phyloP scores from a whole-genome alignment of 1,284 basidiomycete genomes.

The Trichosporon coremiiforme region DNA sequence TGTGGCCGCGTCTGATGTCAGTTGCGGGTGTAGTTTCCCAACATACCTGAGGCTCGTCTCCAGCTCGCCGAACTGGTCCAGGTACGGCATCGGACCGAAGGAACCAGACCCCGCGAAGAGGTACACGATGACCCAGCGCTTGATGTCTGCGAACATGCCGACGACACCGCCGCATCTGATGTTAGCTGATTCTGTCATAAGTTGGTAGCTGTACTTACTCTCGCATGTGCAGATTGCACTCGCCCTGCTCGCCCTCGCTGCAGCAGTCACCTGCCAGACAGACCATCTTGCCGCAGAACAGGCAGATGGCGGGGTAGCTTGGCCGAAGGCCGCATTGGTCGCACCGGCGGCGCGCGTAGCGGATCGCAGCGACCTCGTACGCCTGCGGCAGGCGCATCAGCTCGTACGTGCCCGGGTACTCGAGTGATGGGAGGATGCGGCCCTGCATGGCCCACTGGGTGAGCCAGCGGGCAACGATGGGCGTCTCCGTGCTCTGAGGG shows the following conservation, averaged over 20 bases:
- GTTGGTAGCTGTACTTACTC: conserved; percentile 66
- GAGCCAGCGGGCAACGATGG: conserved; percentile 54
- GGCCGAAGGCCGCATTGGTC: conserved; percentile 77
- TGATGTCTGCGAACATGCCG: conserved; percentile 89
- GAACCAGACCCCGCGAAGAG: conserved; percentile 86
- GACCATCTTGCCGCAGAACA: conserved; percentile 83
- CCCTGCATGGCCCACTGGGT: conserved; percentile 54
- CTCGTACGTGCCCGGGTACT: conserved; percentile 83
- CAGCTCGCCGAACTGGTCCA: conserved; percentile 92
- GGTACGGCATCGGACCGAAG: conserved; percentile 85
- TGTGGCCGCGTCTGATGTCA: conserved; percentile 69
- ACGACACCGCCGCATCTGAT: conserved; percentile 82
- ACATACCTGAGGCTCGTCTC: conserved; percentile 86
- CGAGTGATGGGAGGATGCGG: conserved; percentile 64
- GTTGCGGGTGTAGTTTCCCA: neutral
- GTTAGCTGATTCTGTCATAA: conserved; percentile 16
- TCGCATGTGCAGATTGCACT: conserved; percentile 94
- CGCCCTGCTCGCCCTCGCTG: conserved; percentile 70
- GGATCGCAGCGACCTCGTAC: conserved; percentile 79
- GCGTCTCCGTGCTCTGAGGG: conserved; percentile 63
- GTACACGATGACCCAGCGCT: conserved; percentile 86
- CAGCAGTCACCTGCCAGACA: conserved; percentile 96
- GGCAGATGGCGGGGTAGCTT: conserved; percentile 83
- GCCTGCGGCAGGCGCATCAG: conserved; percentile 77
- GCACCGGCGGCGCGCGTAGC: conserved; percentile 70